A percentile compares a stretch with the other conserved stretches of the same genome.
These are phyloP conservation scores for Colletotrichum filicis DNA, from an alignment of 2,329 filamentous ascomycete species.

Conservation along the genomic window DNA sequence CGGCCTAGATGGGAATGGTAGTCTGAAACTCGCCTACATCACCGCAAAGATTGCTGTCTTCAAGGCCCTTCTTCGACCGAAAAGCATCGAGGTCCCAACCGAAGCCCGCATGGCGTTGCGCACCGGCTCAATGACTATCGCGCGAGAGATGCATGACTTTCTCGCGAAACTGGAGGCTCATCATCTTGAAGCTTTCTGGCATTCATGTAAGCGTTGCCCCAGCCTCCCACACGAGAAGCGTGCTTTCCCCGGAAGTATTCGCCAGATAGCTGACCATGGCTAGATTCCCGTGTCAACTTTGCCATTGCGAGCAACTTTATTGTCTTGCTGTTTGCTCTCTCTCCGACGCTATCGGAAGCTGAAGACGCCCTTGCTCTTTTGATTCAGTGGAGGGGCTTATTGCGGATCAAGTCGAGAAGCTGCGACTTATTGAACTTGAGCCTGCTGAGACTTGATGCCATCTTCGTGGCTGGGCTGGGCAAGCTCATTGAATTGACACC, in stretches of 20 bases:
- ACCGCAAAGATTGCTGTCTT: slow-evolving; percentile 15
- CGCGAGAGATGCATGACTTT: slow-evolving; percentile 25
- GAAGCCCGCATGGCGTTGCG: slow-evolving; percentile 18
- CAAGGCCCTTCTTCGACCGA: slow-evolving; percentile 10
- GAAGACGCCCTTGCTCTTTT: slow-evolving; percentile 5
- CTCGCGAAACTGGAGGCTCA: slow-evolving; percentile 8
- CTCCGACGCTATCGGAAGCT: not conserved
- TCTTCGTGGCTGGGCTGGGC: slow-evolving; percentile 23
- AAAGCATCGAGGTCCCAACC: slow-evolving; percentile 1
- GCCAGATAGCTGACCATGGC: not conserved
- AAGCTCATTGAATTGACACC: slow-evolving; percentile 18
- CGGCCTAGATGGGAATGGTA: slow-evolving; percentile 15
- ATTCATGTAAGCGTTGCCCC: slow-evolving; percentile 9
- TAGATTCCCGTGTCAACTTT: slow-evolving; percentile 29
- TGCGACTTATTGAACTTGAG: slow-evolving; percentile 23
- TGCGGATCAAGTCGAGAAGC: slow-evolving; percentile 30
- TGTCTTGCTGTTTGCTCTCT: slow-evolving; percentile 2
- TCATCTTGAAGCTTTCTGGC: slow-evolving; percentile 25
- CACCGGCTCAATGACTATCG: slow-evolving; percentile 12
- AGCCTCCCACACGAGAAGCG: too few relatives aligned
- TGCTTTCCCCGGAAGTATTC: not conserved
- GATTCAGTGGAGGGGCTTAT: slow-evolving; percentile 16
- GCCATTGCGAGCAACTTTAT: slow-evolving; percentile 28
- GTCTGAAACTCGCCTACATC: slow-evolving; percentile 19
- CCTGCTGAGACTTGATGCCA: slow-evolving; percentile 9